These are phyloP conservation scores for Paraphaeosphaeria minitans DNA, from an alignment of 2,329 filamentous ascomycete species.

Conservation along the genomic window DNA sequence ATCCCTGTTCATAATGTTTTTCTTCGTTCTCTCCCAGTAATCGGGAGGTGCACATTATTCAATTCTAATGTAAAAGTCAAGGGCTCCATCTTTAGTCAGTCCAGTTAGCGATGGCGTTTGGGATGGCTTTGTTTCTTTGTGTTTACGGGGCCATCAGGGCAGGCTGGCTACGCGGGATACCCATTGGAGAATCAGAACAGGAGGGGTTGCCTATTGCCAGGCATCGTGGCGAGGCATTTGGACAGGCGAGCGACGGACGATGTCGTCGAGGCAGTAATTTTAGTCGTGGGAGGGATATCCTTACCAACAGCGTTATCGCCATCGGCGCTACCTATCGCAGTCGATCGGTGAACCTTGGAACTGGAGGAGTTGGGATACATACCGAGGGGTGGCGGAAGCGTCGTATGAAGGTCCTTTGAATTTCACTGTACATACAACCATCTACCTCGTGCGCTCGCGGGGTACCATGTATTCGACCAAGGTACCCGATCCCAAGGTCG, in stretches of 20 bases:
- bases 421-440: slow-evolving; percentile 26
- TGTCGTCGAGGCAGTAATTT: slow-evolving; percentile 10
- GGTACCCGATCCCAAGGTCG: neutral
- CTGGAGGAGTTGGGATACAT: slow-evolving; percentile 8
- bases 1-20: slow-evolving; percentile 42
- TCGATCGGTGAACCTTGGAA: slow-evolving; percentile 12
- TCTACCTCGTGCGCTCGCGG: slow-evolving; percentile 22
- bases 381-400: slow-evolving; percentile 7
- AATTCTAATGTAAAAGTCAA: slow-evolving; percentile 28
- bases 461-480: slow-evolving; percentile 1
- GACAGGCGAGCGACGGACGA: neutral
- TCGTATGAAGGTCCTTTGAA: slow-evolving; percentile 23
- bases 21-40: slow-evolving; percentile 41
- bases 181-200: slow-evolving; percentile 19
- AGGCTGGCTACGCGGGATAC: slow-evolving; percentile 24
- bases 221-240: slow-evolving; percentile 9
- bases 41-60: slow-evolving; percentile 15
- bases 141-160: slow-evolving; percentile 11
- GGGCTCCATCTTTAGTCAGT: slow-evolving; percentile 23
- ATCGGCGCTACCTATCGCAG: slow-evolving; percentile 7
- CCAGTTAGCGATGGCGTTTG: slow-evolving; percentile 46
- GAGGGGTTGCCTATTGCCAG: slow-evolving; percentile 15
- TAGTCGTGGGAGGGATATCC: slow-evolving; percentile 1
- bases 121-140: slow-evolving; percentile 24
- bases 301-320: slow-evolving; percentile 2